Conservation (phyloP, 2,329 filamentous ascomycete species). For the Aspergillus proliferans region DNA sequence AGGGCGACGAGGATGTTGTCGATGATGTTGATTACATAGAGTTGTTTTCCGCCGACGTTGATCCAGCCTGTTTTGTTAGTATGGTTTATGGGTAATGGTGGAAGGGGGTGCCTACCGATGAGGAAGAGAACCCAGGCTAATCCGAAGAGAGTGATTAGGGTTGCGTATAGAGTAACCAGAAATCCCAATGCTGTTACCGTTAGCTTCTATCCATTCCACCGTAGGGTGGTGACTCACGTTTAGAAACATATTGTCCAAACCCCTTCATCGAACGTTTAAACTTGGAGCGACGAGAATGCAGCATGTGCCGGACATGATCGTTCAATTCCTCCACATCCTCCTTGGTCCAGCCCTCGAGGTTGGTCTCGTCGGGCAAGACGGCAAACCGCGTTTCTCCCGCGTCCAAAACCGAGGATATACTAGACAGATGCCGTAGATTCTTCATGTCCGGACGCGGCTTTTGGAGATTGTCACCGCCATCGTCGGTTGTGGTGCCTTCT, state of each 20-base stretch:
- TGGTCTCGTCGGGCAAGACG: slow-evolving; percentile 67
- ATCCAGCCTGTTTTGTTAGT: slow-evolving; percentile 57
- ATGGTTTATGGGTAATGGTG: neutral
- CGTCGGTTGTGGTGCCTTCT: slow-evolving; percentile 19
- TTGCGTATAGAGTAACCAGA: slow-evolving; percentile 76
- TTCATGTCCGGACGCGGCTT: slow-evolving; percentile 12
- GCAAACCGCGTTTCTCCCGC: slow-evolving; percentile 62
- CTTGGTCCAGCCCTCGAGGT: slow-evolving; percentile 66
- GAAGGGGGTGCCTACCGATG: slow-evolving; percentile 52
- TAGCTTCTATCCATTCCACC: neutral
- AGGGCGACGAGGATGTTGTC: slow-evolving; percentile 66
- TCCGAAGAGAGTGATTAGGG: slow-evolving; percentile 75
- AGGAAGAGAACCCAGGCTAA: slow-evolving; percentile 86
- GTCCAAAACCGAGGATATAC: slow-evolving; percentile 62
- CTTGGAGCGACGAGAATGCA: slow-evolving; percentile 72
- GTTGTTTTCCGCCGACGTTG: slow-evolving; percentile 66
- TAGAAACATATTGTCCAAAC: slow-evolving; percentile 70
- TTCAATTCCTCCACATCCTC: slow-evolving; percentile 72
- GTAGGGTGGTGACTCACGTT: slow-evolving; percentile 46
- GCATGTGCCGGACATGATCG: slow-evolving; percentile 79
- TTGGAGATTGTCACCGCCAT: slow-evolving; percentile 17
- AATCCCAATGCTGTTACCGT: slow-evolving; percentile 60
- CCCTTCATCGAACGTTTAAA: slow-evolving; percentile 75
- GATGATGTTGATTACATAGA: slow-evolving; percentile 64
- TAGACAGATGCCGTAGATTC: slow-evolving; percentile 39